A percentile compares a stretch with the other conserved stretches of the same genome.
Conservation (phyloP, 305 asterid species). For the Fraxinus albicans region DNA sequence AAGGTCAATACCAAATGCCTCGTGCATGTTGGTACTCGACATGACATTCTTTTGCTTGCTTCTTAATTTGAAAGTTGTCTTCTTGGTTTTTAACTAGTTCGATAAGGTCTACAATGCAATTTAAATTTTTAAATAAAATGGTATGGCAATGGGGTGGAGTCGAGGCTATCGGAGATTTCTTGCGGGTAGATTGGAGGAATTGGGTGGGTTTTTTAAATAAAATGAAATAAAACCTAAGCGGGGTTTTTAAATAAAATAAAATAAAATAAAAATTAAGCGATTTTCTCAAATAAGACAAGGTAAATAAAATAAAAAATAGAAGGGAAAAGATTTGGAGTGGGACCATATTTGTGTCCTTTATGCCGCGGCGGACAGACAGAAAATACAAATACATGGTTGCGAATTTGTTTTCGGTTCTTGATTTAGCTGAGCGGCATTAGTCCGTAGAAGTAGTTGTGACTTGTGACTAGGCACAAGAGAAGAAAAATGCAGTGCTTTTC, state of each 20-base stretch:
- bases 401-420: neutral
- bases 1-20: neutral
- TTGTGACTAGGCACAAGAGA: neutral
- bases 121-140: neutral
- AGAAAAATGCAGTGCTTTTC: neutral
- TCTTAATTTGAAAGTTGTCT: neutral
- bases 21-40: neutral
- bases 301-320: too few species aligned
- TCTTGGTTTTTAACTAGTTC: neutral
- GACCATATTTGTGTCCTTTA: neutral
- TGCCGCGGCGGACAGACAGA: neutral
- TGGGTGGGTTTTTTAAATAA: neutral
- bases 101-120: neutral
- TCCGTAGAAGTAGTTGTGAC: neutral
- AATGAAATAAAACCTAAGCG: neutral
- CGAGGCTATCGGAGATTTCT: neutral
- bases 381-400: neutral
- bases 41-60: neutral
- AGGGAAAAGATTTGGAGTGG: neutral
- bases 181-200: neutral
- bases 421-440: neutral
- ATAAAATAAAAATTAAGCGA: neutral
- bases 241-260: neutral
- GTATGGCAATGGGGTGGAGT: neutral
- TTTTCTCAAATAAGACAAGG: neutral